Evolutionary conservation across 352 stramenopile genomes (phyloP), one percentile per base, ranked within the genome.

Genomic region (Globisporangium iwayamae): DNA sequence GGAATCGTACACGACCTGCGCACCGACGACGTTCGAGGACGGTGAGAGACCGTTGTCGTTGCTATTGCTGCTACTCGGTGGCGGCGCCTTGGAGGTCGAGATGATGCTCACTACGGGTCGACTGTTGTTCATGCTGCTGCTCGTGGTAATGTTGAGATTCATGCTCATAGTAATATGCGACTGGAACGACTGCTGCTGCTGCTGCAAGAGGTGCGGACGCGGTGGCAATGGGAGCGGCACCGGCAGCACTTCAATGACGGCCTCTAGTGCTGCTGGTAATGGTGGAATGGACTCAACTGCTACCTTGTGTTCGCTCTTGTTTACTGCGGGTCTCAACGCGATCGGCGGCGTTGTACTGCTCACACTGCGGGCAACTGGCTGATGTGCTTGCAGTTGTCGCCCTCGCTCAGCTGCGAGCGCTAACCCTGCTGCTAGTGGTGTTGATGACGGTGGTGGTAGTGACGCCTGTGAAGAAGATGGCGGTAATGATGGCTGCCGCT

Each of bases 141-240:
- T 69, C 45, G 63, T 66, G 16, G 63, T 69, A 32, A 69, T 69
- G 41, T 69, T 69, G 13, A 69, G 11, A 60, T 69, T 69, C 63
- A 69, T 69, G 56, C 34, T 69, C 63, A 69, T 69, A 43, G 63
- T 69, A 38, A 69, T 52, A 28, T 69, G 63, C 20, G 63, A 67
- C 62, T 61, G 53, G 62, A 67, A 62, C 30, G 62, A 41, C 25
- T 28, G 22, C 39, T 22, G 36, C 30, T 39, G 34, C 46, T 34
- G 34, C 20, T n/a, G 34, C 22, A 1, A 25, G 22, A 25, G 22
- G 22, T 66, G 60, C 20, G 14, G 25, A 1, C n/a, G 47, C 14
- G n/a, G 34, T 14, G 30, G 30, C 11, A 14, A 22, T 38, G 30
- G 28, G 4, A 34, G n/a, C 4, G 39, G 53, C 32, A 28, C n/a